Evolutionary conservation across 306 rosid species (phyloP).

Genomic region (Senna tora): DNA sequence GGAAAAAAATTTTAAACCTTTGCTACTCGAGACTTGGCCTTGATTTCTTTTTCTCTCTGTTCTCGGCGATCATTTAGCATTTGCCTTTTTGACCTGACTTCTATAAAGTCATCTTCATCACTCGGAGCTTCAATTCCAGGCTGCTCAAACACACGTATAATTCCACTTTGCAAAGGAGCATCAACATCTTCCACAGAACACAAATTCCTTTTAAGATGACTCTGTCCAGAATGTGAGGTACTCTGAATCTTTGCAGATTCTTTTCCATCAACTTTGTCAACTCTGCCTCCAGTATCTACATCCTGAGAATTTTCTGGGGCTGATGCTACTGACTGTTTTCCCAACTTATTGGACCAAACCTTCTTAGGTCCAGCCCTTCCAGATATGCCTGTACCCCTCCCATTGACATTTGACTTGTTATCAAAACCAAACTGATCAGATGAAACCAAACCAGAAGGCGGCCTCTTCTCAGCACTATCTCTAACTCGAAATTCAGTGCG

Average conservation of each 20-base stretch:
- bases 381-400: conserved; percentile 48
- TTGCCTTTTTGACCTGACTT: conserved; percentile 96
- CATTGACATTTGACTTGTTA: conserved; percentile 52
- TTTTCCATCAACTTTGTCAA: conserved; percentile 62
- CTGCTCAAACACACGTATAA: conserved; percentile 90
- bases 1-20: conserved; percentile 54
- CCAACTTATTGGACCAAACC: conserved; percentile 48
- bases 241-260: conserved; percentile 54
- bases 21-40: conserved; percentile 76
- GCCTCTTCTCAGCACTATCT: conserved; percentile 65
- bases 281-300: conserved; percentile 54
- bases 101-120: conserved; percentile 95
- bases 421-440: conserved; percentile 55
- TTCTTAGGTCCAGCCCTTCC: conserved; percentile 65
- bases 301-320: conserved; percentile 47
- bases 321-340: conserved; percentile 54
- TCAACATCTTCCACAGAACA: conserved; percentile 81
- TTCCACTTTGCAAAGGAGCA: conserved; percentile 89
- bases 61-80: conserved; percentile 95
- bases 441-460: conserved; percentile 48
- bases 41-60: conserved; percentile 85
- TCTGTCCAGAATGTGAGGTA: conserved; percentile 62
- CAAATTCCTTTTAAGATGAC: conserved; percentile 71
- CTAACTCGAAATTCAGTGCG: conserved; percentile 90
- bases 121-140: conserved; percentile 99